phyloP scores from a whole-genome alignment of 2,329 filamentous ascomycete genomes.

The Fusarium sublunatum region DNA sequence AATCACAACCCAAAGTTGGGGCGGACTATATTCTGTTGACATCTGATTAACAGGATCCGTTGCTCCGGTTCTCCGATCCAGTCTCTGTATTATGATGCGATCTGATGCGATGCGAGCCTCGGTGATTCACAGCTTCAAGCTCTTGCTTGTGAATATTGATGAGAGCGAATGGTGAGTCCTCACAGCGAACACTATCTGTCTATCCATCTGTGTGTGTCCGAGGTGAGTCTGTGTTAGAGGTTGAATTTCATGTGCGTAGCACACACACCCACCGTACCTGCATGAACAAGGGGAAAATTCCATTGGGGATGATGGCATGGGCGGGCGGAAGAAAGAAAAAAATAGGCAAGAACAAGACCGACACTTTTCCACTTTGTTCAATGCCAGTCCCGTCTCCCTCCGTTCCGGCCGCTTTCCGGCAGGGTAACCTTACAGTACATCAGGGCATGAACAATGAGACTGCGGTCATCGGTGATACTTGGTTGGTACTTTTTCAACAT shows the following conservation, averaged over 20 bases:
- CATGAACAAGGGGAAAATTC: conserved; percentile 39
- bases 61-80: conserved; percentile 5
- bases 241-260: conserved; percentile 29
- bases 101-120: conserved; percentile 13
- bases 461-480: neutral
- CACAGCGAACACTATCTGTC: neutral
- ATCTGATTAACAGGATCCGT: conserved; percentile 23
- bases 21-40: conserved; percentile 34
- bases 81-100: neutral
- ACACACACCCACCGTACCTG: conserved; percentile 35
- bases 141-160: conserved; percentile 41
- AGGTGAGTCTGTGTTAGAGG: conserved; percentile 14
- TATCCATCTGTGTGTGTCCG: conserved; percentile 4
- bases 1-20: conserved; percentile 28
- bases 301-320: conserved; percentile 45
- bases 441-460: conserved; percentile 19
- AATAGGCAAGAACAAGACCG: conserved; percentile 9
- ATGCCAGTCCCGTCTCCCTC: conserved; percentile 25
- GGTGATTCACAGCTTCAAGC: conserved; percentile 8
- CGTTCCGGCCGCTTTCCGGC: conserved; percentile 35
- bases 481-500: conserved; percentile 11
- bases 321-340: conserved; percentile 29
- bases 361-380: conserved; percentile 24
- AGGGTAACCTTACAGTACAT: neutral
- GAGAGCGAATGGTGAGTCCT: conserved; percentile 24